A percentile compares a stretch with the other conserved stretches of the same genome.
Conservation (phyloP, 768 basidiomycete genomes). For the Pulveroboletus sp. region DNA sequence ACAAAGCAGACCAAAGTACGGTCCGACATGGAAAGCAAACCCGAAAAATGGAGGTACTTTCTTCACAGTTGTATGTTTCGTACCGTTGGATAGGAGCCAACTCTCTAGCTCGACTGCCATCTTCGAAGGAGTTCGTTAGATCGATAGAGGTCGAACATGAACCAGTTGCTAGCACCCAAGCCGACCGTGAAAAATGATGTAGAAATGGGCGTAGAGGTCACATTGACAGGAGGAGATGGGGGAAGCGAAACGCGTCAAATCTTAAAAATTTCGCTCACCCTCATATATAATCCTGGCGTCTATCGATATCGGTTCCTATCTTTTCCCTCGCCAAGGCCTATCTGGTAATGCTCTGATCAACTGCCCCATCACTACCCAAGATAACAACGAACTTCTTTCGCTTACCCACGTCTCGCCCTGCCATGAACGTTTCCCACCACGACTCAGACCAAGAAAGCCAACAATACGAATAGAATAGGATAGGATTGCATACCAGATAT, state of each 20-base stretch:
- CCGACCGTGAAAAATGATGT: neutral
- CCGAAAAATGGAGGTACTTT: neutral
- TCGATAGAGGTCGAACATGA: neutral
- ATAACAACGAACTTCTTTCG: constrained; percentile 4
- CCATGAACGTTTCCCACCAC: neutral
- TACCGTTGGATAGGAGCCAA: neutral
- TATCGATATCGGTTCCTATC: neutral
- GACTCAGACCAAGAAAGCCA: neutral
- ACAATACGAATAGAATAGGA: too few relatives aligned
- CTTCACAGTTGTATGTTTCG: neutral
- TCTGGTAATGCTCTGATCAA: constrained; percentile 1
- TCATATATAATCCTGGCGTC: neutral
- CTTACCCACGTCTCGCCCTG: constrained; percentile 5
- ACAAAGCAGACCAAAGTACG: neutral
- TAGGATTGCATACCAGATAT: too few relatives aligned
- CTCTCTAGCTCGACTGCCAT: neutral
- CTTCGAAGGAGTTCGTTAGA: neutral
- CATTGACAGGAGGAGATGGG: neutral
- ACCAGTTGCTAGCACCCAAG: neutral
- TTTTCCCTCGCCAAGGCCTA: neutral
- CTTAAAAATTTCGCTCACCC: neutral
- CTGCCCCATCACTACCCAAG: neutral
- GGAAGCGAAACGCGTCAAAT: neutral
- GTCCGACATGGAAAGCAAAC: neutral
- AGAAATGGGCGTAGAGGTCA: neutral